Conservation (phyloP, 495 filamentous ascomycete genomes). For the Thermothielavioides terrestris region DNA sequence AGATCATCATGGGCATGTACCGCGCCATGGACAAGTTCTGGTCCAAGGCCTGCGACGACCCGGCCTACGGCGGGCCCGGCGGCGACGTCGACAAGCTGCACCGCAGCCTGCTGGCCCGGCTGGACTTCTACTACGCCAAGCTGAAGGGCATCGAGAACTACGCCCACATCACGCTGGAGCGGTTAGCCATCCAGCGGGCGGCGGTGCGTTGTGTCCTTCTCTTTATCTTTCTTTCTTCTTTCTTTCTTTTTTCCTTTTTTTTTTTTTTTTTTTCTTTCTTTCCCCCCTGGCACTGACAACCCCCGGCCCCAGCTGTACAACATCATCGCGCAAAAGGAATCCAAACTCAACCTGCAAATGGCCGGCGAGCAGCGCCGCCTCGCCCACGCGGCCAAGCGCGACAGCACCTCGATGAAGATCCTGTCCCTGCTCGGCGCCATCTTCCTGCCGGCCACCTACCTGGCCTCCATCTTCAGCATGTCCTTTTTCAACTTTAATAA, state of each 20-base stretch:
- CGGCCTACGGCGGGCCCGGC: conserved; percentile 12
- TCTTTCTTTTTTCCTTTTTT: background rate
- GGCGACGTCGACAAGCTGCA: conserved; percentile 33
- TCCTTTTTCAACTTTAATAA: conserved; percentile 46
- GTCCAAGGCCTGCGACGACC: conserved; percentile 7
- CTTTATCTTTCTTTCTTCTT: background rate
- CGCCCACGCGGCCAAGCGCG: conserved; percentile 48
- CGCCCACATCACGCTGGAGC: conserved; percentile 44
- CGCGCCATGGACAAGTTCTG: conserved; percentile 37
- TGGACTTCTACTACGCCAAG: conserved; percentile 49
- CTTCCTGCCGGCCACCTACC: conserved; percentile 47
- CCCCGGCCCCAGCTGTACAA: conserved; percentile 37
- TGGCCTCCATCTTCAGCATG: conserved; percentile 49
- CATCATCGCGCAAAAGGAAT: conserved; percentile 51
- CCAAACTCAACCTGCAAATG: conserved; percentile 48
- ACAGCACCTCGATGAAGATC: conserved; percentile 49
- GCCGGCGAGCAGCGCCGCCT: conserved; percentile 48
- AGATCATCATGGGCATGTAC: conserved; percentile 40
- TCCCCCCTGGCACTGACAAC: background rate
- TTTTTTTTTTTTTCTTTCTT: background rate
- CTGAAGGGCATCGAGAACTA: conserved; percentile 50
- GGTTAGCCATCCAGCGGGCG: conserved; percentile 45
- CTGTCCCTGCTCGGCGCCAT: conserved; percentile 48
- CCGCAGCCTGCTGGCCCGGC: conserved; percentile 33
- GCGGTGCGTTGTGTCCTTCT: conserved; percentile 31